A percentile compares a stretch with the other conserved stretches of the same genome.
These are phyloP conservation scores for Fusarium domesticum DNA, from an alignment of 2,329 filamentous ascomycete genomes.

Conservation along the genomic window DNA sequence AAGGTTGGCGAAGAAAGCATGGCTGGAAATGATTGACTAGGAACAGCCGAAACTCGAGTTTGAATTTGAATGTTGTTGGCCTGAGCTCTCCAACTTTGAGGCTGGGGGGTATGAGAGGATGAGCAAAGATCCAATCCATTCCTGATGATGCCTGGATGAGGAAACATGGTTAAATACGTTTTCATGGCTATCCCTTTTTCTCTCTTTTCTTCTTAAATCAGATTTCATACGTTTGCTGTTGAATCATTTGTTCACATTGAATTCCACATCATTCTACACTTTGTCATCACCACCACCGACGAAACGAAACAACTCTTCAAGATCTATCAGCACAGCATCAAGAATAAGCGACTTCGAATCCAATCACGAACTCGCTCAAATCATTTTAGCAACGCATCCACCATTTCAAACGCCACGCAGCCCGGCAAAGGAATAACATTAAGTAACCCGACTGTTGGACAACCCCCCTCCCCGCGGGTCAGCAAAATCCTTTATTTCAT, in stretches of 20 bases:
- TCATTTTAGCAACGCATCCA: background rate
- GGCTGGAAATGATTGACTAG: background rate
- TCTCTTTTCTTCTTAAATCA: background rate
- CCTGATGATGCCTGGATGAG: constrained; percentile 13
- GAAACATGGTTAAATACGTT: constrained; percentile 2
- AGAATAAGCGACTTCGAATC: background rate
- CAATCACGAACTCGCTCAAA: background rate
- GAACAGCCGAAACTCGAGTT: background rate
- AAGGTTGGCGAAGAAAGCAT: background rate
- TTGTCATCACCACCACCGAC: background rate
- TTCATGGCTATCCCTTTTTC: background rate
- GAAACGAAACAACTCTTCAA: background rate
- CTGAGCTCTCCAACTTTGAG: constrained; percentile 1
- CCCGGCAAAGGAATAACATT: background rate
- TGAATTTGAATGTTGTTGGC: constrained; percentile 7
- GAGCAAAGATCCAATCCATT: constrained; percentile 13
- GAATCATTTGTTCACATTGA: background rate
- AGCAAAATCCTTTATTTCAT: background rate
- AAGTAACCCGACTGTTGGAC: background rate
- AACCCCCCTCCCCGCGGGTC: too few species aligned
- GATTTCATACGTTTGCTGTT: background rate
- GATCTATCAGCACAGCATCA: background rate
- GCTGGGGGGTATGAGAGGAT: background rate
- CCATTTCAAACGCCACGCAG: background rate
- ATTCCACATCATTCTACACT: too few species aligned